Evolutionary conservation across 2,329 filamentous ascomycete genomes (phyloP).

Genomic region (Aureobasidium lini): DNA sequence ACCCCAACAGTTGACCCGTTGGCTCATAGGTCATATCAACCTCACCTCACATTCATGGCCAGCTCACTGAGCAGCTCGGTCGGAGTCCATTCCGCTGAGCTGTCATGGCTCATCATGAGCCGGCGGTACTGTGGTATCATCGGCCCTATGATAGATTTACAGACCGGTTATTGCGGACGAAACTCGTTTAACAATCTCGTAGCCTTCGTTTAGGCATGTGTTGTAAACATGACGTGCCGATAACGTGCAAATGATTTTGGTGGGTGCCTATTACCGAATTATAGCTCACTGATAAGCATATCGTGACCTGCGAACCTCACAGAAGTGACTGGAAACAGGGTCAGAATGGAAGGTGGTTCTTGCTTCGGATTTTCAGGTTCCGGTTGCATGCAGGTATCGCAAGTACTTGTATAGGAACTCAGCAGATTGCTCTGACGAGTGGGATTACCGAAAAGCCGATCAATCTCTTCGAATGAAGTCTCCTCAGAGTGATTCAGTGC

Average conservation of each 20-base stretch:
- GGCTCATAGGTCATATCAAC: not conserved
- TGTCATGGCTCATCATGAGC: not conserved
- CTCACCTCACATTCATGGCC: constrained; percentile 1
- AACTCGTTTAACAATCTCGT: not conserved
- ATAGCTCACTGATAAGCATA: not conserved
- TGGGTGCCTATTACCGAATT: not conserved
- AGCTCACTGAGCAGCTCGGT: not conserved
- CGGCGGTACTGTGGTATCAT: not conserved
- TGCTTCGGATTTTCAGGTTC: not conserved
- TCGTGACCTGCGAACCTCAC: not conserved
- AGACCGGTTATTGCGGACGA: not conserved
- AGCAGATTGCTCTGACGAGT: too few relatives aligned
- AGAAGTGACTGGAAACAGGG: not conserved
- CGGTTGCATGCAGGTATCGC: not conserved
- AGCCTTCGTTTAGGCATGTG: not conserved
- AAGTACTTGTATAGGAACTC: too few relatives aligned
- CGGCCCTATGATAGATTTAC: not conserved
- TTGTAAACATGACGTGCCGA: constrained; percentile 2
- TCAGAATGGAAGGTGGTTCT: not conserved
- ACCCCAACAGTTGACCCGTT: not conserved
- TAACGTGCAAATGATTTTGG: not conserved
- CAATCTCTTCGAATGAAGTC: too few relatives aligned
- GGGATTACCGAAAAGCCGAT: too few relatives aligned
- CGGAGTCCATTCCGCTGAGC: not conserved
- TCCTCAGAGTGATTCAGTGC: not conserved